A percentile compares a stretch with the other conserved stretches of the same genome.
These are phyloP conservation scores for Trichoderma koningiopsis DNA, from an alignment of 2,329 filamentous ascomycete genomes.

Conservation along the genomic window DNA sequence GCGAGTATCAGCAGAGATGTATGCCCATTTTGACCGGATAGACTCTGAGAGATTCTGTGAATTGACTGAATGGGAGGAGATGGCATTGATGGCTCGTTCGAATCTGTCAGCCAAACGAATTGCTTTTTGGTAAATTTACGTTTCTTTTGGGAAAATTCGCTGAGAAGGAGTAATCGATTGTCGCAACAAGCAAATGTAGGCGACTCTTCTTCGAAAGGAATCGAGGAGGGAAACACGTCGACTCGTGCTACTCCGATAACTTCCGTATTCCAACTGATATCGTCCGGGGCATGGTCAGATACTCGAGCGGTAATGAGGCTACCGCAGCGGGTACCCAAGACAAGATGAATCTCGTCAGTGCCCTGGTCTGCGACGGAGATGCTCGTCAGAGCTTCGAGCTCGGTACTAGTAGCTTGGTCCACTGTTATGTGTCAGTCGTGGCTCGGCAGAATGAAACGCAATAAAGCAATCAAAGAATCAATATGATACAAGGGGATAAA, in stretches of 20 bases:
- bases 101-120: constrained; percentile 56
- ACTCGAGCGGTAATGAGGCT: constrained; percentile 48
- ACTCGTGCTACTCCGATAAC: constrained; percentile 43
- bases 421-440: neutral
- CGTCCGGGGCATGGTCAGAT: constrained; percentile 28
- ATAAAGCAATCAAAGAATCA: too few relatives aligned
- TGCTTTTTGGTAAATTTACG: constrained; percentile 45
- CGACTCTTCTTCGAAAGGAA: constrained; percentile 30
- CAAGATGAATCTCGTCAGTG: constrained; percentile 37
- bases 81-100: constrained; percentile 47
- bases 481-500: neutral
- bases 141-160: constrained; percentile 38
- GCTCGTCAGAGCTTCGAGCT: constrained; percentile 50
- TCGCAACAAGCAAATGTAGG: constrained; percentile 53
- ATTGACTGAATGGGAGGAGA: constrained; percentile 54
- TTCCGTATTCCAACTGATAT: constrained; percentile 36
- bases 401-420: neutral
- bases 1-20: constrained; percentile 53
- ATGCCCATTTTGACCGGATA: constrained; percentile 44
- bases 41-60: constrained; percentile 44
- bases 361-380: constrained; percentile 42
- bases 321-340: constrained; percentile 56
- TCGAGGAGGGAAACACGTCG: constrained; percentile 38
- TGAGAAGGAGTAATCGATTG: constrained; percentile 48
- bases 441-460: neutral